Evolutionary conservation across 108 stramenopile species (phyloP), one percentile per base, ranked within the genome.

Genomic region (Asterionellopsis glacialis): DNA sequence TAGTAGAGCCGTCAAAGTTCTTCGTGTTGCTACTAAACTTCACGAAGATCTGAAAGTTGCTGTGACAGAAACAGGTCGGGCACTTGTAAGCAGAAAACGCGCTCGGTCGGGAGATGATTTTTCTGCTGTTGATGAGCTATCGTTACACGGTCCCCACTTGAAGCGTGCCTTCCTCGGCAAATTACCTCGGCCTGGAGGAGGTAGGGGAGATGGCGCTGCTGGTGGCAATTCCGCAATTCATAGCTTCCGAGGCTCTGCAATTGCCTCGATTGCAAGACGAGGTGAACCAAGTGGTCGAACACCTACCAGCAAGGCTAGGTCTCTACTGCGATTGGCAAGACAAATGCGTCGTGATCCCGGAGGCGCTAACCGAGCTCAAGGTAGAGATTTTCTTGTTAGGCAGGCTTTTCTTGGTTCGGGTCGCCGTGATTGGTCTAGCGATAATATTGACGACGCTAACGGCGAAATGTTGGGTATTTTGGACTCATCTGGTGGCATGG

Each of bases 111-210:
- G 25, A 3, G 14, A 21, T 25, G 23, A 24, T 21, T 14, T 53
- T 19, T 15, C 22, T 53, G 25, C 14, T 21, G 11, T 25, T 3
- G 14, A 25, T 53, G 18, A 21, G 5, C 25, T 24, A 1, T 53
- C 23, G 33, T 33, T 33, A 33, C 33, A 33, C 33, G 33, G 33
- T 7, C 33, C 33, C 5, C 33, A 33, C 33, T 33, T 33, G 33
- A 79, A 77, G 15, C 68, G 84, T 21, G 80, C 87, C 40, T 65
- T 83, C 41, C 27, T 77, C 6, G 87, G 87, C 26, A 39, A 69
- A 5, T 61, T 83, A 42, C 84, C 87, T 12, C 51, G 60, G 26
- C 57, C 28, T 27, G 55, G 61, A 39, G 57, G 55, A 22, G 33
- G 33, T 7, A 33, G 33, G 7, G 41, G 58, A 21, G 41, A 43